A percentile compares a stretch with the other conserved stretches of the same genome.
These are phyloP conservation scores for Omphalotus olearius DNA, from an alignment of 1,284 basidiomycete genomes.

Conservation along the genomic window DNA sequence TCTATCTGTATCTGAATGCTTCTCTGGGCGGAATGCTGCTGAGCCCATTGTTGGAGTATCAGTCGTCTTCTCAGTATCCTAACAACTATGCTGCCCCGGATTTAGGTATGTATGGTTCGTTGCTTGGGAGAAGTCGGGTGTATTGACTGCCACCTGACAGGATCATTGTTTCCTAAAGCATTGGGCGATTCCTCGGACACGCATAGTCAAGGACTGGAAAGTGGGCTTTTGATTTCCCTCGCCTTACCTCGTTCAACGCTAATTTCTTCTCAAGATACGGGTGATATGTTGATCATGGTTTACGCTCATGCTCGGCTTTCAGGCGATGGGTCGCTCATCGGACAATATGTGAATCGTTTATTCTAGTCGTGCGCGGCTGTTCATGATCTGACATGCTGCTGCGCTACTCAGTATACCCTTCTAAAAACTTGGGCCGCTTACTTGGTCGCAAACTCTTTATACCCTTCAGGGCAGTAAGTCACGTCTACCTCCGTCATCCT, in stretches of 20 bases:
- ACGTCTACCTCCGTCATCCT: not conserved
- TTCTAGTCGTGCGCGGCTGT: not conserved
- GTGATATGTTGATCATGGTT: slow-evolving; percentile 12
- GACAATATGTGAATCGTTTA: slow-evolving; percentile 6
- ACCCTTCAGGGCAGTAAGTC: slow-evolving; percentile 21
- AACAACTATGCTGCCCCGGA: slow-evolving; percentile 10
- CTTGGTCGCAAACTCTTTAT: slow-evolving; percentile 21
- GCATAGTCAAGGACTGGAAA: slow-evolving; percentile 21
- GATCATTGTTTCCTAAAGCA: slow-evolving; percentile 8
- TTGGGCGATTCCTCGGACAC: slow-evolving; percentile 2
- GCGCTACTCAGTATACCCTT: slow-evolving; percentile 3
- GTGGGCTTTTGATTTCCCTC: slow-evolving; percentile 14
- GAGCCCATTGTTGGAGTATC: slow-evolving; percentile 8
- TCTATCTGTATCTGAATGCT: slow-evolving; percentile 11
- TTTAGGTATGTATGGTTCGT: slow-evolving; percentile 1
- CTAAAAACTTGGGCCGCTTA: slow-evolving; percentile 19
- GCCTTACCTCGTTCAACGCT: not conserved
- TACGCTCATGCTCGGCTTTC: slow-evolving; percentile 8
- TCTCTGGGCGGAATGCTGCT: slow-evolving; percentile 9
- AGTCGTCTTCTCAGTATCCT: not conserved
- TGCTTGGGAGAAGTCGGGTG: slow-evolving; percentile 8
- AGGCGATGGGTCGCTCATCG: slow-evolving; percentile 5
- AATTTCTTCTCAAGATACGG: slow-evolving; percentile 3
- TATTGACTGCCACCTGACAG: slow-evolving; percentile 18
- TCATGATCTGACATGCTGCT: not conserved